Evolutionary conservation across 2,329 filamentous ascomycete species (phyloP), one percentile per base, ranked within the genome.

Genomic region (Chaetomium olivaceum): DNA sequence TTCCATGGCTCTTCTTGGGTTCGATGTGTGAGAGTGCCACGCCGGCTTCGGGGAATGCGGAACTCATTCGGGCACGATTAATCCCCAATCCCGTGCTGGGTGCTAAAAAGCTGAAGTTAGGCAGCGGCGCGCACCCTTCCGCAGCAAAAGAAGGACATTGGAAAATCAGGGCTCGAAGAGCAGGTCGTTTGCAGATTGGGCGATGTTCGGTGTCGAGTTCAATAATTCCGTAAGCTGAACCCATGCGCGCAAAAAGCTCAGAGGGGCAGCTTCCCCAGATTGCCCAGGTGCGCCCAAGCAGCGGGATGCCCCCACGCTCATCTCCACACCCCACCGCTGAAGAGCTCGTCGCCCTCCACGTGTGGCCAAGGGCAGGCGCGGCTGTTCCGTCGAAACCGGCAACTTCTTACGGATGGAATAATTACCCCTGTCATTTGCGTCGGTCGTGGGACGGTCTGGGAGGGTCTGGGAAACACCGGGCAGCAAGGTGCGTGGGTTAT

Each of bases 221-320:
- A 61, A 62, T 64, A 56, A 62, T 67, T 58, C 51, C 52, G 64
- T 63, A 59, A 63, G 64, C 48, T 33, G 60, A 63, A 65, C 33
- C 16, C 29, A 25, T 43, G 27, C 29, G 55, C 31, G 56, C 50
- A 60, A 58, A 46, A 33, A 52, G 5, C 12, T 52, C 21, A 29
- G 46, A 39, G 39, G 52, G 52, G 58, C 33, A 25, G 36, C 50
- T 56, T 56, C 55, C 59, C 59, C 59, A 60, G 59, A 55, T n/a
- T 25, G 50, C 57, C 57, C 52, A 55, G 25, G 31, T 19, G 48
- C 31, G 46, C 39, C 46, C 46, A 29, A 39, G 46, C 33, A 6
- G 46, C 39, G 31, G 58, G 27, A 54, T n/a, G 23, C 61, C 65
- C 65, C 65, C 65, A 67, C 65, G 65, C 65, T 50, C 48, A 46